A percentile compares a stretch with the other conserved stretches of the same genome.
These are phyloP conservation scores for Dactylonectria estremocensis DNA, from an alignment of 2,329 filamentous ascomycete genomes.

Conservation along the genomic window DNA sequence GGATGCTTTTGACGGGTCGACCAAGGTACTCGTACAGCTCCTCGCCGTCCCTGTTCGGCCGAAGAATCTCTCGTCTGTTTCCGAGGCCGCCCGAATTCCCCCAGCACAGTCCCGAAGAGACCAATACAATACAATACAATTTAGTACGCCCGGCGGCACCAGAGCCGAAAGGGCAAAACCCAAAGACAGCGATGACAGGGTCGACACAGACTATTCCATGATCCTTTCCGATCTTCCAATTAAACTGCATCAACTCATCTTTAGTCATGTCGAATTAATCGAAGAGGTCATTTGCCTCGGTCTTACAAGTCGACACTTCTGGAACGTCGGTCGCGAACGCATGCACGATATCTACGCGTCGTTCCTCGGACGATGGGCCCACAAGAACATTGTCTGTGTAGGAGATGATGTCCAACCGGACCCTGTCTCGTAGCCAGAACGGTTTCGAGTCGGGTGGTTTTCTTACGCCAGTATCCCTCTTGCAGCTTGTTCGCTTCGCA, in stretches of 20 bases:
- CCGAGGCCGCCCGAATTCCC: too few relatives aligned
- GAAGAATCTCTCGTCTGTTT: not conserved
- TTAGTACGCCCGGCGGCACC: too few relatives aligned
- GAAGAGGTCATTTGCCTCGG: not conserved
- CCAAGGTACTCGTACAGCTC: not conserved
- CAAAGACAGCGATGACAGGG: not conserved
- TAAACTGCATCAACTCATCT: not conserved
- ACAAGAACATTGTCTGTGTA: not conserved
- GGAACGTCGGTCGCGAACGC: not conserved
- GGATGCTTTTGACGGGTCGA: not conserved
- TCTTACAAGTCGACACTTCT: not conserved
- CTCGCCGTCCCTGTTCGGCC: constrained; percentile 1
- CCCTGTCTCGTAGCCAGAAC: not conserved
- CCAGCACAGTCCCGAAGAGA: too few relatives aligned
- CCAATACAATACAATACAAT: too few relatives aligned
- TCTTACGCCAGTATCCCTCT: too few relatives aligned
- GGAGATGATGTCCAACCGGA: not conserved
- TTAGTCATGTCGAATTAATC: not conserved
- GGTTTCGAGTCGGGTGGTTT: too few relatives aligned
- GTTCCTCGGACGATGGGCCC: not conserved
- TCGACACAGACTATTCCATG: not conserved
- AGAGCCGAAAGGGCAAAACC: not conserved
- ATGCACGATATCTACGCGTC: not conserved
- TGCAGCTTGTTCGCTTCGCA: too few relatives aligned
- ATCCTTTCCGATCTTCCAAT: not conserved